Base-by-base conservation (phyloP, 2,329 filamentous ascomycete species). In the Aspergillus pseudoterreus region DNA sequence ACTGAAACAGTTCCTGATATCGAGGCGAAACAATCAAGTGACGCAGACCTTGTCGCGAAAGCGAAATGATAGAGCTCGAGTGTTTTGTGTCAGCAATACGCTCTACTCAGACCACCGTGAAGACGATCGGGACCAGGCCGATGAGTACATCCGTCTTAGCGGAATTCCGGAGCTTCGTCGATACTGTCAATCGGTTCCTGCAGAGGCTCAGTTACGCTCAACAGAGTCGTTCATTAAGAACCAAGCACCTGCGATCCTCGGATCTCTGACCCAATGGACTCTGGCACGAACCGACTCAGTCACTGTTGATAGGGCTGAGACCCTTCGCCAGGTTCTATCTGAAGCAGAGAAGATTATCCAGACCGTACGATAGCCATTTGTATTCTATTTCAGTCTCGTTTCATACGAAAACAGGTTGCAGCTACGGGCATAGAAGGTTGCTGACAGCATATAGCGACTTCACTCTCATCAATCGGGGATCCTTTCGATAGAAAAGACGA, bases 1-100 rank as follows among this genome's bases (percentile, higher is more conserved):
- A 39, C 22, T 44, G 9, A 47, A 22, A 12, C 30, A 11, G 0
- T 49, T 51, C 22, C 36, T 56, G 6, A 52, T 58, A 5, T 19
- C 14, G 6, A 45, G 49, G 19, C 50, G 56, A 10, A 58, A 55
- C 38, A 17, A 12, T 6, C 33, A 9, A 15, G 41, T 45, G 19
- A 44, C 27, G 2, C 32, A 41, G 9, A n/a, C 32, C 41, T 45
- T 49, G 27, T 56, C 11, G 1, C 12, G 1, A 6, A 33, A 22
- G 44, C 55, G 30, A 50, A 30, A 27, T 4, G 30, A 15, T 1
- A 19, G 41, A 1, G 43, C 51, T 9, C 50, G 42, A 21, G 45
- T 61, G 4, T 62, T 62, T 21, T 63, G 57, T 35, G 56, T 62
- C 4, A 61, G 61, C 48, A 63, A 58, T 36, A 45, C 38, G 8